These are phyloP conservation scores for Dispira parvispora DNA, from an alignment of 192 early-diverging fungal genomes.

Conservation along the genomic window DNA sequence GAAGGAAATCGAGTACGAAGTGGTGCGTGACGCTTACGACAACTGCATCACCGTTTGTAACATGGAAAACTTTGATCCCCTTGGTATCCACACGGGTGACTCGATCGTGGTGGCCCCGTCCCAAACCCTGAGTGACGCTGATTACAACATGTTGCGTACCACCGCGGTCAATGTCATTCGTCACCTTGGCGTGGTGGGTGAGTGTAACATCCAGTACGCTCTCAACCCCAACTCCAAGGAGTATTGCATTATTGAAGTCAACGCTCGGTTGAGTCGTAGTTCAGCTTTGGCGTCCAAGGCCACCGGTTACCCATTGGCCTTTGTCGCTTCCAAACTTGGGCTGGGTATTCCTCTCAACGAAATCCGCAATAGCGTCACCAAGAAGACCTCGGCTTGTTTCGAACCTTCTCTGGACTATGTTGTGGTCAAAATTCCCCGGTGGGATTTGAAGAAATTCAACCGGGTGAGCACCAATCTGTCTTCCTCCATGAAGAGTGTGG, in stretches of 20 bases:
- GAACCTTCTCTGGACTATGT: conserved; percentile 93
- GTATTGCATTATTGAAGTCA: conserved; percentile 93
- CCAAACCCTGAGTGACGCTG: conserved; percentile 91
- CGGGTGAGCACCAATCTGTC: conserved; percentile 72
- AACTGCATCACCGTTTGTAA: conserved; percentile 99
- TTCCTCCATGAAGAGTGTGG: conserved; percentile 89
- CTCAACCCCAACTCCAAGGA: conserved; percentile 76
- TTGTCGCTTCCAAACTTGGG: conserved; percentile 93
- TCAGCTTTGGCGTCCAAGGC: conserved; percentile 93
- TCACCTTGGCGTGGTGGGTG: conserved; percentile 92
- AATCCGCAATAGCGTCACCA: conserved; percentile 80
- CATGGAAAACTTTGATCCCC: conserved; percentile 99
- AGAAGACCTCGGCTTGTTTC: conserved; percentile 88
- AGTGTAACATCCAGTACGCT: conserved; percentile 97
- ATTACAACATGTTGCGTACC: conserved; percentile 89
- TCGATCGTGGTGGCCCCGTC: conserved; percentile 97
- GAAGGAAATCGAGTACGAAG: conserved; percentile 99
- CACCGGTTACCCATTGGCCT: conserved; percentile 94
- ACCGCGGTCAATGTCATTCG: conserved; percentile 92
- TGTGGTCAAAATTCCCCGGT: conserved; percentile 93
- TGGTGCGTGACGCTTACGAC: conserved; percentile 87
- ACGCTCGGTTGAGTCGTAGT: conserved; percentile 79
- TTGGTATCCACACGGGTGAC: conserved; percentile 96
- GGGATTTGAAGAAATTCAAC: conserved; percentile 92
- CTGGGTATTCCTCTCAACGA: conserved; percentile 77